These are phyloP conservation scores for Tylopilus sp. DNA, from an alignment of 768 basidiomycete genomes.

Conservation along the genomic window DNA sequence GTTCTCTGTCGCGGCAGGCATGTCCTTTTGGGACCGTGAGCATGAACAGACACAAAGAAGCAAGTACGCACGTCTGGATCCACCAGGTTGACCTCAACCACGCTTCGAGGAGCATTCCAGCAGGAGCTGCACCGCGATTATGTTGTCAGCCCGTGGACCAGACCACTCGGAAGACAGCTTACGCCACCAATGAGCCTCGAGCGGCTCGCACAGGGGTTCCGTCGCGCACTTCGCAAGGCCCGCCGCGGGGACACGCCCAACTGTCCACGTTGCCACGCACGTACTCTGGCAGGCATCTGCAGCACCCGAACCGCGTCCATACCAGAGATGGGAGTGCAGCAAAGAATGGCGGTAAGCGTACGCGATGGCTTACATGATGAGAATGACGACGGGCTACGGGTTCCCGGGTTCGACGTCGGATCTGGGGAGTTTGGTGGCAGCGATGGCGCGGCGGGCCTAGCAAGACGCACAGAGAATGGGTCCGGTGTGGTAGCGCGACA, in stretches of 20 bases:
- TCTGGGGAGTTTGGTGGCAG: too few species aligned
- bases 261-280: constrained; percentile 5
- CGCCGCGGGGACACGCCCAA: too few species aligned
- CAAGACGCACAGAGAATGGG: constrained; percentile 15
- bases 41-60: background rate
- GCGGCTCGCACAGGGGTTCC: background rate
- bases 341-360: background rate
- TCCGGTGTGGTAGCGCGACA: background rate
- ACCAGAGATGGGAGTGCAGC: background rate
- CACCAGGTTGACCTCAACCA: constrained; percentile 7
- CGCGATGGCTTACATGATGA: background rate
- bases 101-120: background rate
- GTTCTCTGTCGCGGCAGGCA: background rate
- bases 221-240: too few species aligned
- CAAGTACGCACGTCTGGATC: constrained; percentile 23
- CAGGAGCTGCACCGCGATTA: background rate
- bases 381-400: constrained; percentile 2
- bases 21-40: constrained; percentile 8
- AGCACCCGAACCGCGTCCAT: constrained; percentile 23
- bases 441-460: background rate
- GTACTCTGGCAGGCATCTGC: constrained; percentile 1
- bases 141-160: background rate
- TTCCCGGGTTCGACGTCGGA: background rate
- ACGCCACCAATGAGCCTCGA: background rate
- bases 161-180: background rate